phyloP scores from a whole-genome alignment of 2,329 filamentous ascomycete genomes.

The Parastagonospora avenae region DNA sequence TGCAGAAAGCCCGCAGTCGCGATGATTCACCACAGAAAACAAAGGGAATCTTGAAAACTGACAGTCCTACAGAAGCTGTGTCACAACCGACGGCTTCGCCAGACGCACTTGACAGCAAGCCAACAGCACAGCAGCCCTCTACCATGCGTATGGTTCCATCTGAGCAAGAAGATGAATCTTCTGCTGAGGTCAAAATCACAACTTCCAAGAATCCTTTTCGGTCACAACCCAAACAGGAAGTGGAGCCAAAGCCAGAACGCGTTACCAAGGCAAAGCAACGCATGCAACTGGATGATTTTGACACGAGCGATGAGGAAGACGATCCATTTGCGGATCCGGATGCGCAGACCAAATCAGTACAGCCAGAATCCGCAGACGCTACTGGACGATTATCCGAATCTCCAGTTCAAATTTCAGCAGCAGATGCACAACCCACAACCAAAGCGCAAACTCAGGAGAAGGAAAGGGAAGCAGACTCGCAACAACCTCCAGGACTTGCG shows the following conservation, averaged over 20 bases:
- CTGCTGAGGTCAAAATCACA: slow-evolving; percentile 27
- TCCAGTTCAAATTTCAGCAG: slow-evolving; percentile 68
- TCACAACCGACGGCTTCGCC: slow-evolving; percentile 17
- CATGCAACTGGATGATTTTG: slow-evolving; percentile 73
- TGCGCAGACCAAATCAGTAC: slow-evolving; percentile 35
- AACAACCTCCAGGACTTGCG: slow-evolving; percentile 67
- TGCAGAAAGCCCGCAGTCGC: slow-evolving; percentile 41
- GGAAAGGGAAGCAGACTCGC: slow-evolving; percentile 37
- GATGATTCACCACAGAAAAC: slow-evolving; percentile 42
- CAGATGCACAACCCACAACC: slow-evolving; percentile 50
- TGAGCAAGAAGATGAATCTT: slow-evolving; percentile 28
- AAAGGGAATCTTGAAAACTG: slow-evolving; percentile 38
- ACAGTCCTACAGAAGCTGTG: slow-evolving; percentile 35
- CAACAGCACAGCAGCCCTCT: slow-evolving; percentile 22
- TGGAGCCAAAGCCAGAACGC: slow-evolving; percentile 61
- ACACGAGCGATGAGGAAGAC: slow-evolving; percentile 58
- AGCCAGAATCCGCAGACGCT: slow-evolving; percentile 24
- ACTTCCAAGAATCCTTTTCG: slow-evolving; percentile 39
- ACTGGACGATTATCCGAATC: slow-evolving; percentile 64
- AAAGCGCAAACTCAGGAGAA: slow-evolving; percentile 18
- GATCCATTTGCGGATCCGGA: slow-evolving; percentile 52
- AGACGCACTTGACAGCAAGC: slow-evolving; percentile 14
- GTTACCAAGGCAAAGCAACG: slow-evolving; percentile 65
- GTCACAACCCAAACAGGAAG: slow-evolving; percentile 45
- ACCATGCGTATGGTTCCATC: slow-evolving; percentile 44